Evolutionary conservation across 148 eudicot genomes (phyloP).

Genomic region (Chenopodium album): DNA sequence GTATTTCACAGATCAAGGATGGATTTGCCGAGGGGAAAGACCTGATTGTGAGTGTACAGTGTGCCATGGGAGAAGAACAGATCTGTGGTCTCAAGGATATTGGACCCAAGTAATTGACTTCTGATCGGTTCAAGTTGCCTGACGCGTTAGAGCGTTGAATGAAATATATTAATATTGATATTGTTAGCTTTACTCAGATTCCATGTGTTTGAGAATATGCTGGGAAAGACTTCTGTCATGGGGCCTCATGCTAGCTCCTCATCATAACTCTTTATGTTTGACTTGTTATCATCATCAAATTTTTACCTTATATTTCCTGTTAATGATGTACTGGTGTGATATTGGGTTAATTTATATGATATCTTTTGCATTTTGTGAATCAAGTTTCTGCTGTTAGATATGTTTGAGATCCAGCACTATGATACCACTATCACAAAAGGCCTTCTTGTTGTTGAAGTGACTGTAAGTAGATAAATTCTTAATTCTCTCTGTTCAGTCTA

Average conservation of each 20-base stretch:
- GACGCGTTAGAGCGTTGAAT: neutral
- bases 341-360: neutral
- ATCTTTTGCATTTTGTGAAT: neutral
- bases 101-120: slow-evolving; percentile 43
- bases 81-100: slow-evolving; percentile 56
- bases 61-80: slow-evolving; percentile 70
- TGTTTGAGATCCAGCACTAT: too few species aligned
- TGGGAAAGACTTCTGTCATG: neutral
- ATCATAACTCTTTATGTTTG: neutral
- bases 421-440: too few species aligned
- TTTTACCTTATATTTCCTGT: neutral
- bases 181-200: neutral
- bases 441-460: neutral
- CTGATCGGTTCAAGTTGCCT: neutral
- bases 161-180: neutral
- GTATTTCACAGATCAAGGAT: slow-evolving; percentile 45
- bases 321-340: neutral
- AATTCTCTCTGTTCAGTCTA: too few species aligned
- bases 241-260: neutral
- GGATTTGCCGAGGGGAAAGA: slow-evolving; percentile 62
- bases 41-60: slow-evolving; percentile 57
- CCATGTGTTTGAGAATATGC: neutral
- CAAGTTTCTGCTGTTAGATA: neutral
- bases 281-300: neutral
- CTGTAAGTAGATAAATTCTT: neutral